Percentiles rank a stretch among this genome's conserved stretches.
These are phyloP conservation scores for Balakata baccata DNA, from an alignment of 345 rosid species.

Conservation along the genomic window DNA sequence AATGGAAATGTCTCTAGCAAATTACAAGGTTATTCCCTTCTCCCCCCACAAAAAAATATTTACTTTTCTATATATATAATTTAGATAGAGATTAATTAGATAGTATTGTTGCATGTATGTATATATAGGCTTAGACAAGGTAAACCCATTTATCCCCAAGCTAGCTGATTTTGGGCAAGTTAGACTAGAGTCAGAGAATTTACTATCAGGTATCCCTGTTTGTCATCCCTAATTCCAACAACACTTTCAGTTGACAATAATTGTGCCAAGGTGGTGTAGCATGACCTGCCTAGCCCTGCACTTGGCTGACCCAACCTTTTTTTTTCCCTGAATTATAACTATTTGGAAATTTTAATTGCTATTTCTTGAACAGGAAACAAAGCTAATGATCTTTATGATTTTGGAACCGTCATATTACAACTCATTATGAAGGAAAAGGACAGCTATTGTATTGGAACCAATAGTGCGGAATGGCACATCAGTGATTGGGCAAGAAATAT, in stretches of 20 bases:
- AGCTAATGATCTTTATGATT: background rate
- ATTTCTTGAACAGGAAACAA: conserved; percentile 3
- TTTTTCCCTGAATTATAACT: too few species aligned
- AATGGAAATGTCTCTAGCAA: background rate
- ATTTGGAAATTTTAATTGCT: too few species aligned
- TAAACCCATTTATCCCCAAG: conserved; percentile 10
- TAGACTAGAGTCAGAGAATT: background rate
- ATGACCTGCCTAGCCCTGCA: too few species aligned
- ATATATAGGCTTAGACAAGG: conserved; percentile 9
- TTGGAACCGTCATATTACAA: conserved; percentile 11
- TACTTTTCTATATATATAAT: too few species aligned
- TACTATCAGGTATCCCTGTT: background rate
- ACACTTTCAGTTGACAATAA: too few species aligned
- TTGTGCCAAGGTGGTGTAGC: too few species aligned
- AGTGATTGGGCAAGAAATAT: background rate
- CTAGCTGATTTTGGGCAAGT: conserved; percentile 19
- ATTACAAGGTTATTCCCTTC: background rate
- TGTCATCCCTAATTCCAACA: too few species aligned
- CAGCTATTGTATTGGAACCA: background rate
- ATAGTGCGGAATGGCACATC: background rate
- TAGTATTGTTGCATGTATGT: too few species aligned
- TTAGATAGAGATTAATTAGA: too few species aligned
- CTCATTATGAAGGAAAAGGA: background rate
- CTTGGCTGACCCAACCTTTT: too few species aligned
- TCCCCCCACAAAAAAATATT: too few species aligned